These are phyloP conservation scores for Pugionium dolabratum DNA, from an alignment of 345 rosid genomes.

Conservation along the genomic window DNA sequence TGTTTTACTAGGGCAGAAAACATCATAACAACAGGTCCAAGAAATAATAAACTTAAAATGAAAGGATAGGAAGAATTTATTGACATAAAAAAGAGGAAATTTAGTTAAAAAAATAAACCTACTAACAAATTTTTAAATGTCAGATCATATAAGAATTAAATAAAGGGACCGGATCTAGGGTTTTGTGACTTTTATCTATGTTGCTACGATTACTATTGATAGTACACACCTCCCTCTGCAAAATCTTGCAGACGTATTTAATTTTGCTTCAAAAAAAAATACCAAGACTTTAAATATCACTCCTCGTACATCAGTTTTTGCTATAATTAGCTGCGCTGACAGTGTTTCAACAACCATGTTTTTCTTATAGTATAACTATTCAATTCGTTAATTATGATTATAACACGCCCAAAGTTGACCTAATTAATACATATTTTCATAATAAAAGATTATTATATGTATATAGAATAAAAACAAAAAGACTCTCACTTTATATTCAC, in stretches of 20 bases:
- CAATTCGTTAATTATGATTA: too few relatives aligned
- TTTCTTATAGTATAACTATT: neutral
- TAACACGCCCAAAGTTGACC: slow-evolving; percentile 8
- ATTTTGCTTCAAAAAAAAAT: slow-evolving; percentile 23
- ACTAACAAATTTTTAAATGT: slow-evolving; percentile 1
- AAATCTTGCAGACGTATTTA: slow-evolving; percentile 40
- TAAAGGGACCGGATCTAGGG: slow-evolving; percentile 36
- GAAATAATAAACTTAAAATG: neutral
- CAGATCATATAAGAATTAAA: slow-evolving; percentile 23
- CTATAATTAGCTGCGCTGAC: slow-evolving; percentile 23
- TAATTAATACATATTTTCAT: neutral
- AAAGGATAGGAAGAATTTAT: neutral
- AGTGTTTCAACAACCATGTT: slow-evolving; percentile 10
- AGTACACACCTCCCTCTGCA: slow-evolving; percentile 38
- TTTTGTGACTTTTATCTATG: slow-evolving; percentile 38
- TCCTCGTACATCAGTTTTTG: slow-evolving; percentile 40
- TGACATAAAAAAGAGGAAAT: neutral
- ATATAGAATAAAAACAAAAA: neutral
- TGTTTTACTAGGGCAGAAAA: too few relatives aligned
- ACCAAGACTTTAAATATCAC: slow-evolving; percentile 30
- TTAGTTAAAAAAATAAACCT: neutral
- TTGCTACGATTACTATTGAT: slow-evolving; percentile 36
- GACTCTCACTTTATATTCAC: slow-evolving; percentile 2
- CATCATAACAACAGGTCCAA: too few relatives aligned
- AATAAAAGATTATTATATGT: too few relatives aligned